Conservation (phyloP, 1,284 basidiomycete genomes). For the Ceratobasidium sp. region DNA sequence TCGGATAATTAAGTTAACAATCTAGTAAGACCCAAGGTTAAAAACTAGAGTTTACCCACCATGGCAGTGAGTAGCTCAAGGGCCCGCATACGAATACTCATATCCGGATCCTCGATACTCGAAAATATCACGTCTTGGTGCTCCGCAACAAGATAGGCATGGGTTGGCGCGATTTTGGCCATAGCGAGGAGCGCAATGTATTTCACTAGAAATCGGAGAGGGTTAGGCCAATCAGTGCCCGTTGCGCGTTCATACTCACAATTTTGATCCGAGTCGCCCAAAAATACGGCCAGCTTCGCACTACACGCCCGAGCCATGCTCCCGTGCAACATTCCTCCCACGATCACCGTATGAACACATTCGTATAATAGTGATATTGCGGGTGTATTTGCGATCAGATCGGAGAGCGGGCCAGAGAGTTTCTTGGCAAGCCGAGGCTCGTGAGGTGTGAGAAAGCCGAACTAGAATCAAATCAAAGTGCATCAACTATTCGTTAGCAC, state of each 20-base stretch:
- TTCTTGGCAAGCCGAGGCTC: constrained; percentile 96
- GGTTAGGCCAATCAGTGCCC: not conserved
- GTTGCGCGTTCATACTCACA: constrained; percentile 63
- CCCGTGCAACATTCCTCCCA: constrained; percentile 94
- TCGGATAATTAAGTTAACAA: constrained; percentile 42
- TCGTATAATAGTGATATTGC: constrained; percentile 98
- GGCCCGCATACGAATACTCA: constrained; percentile 95
- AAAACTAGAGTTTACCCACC: constrained; percentile 64
- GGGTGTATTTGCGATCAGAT: constrained; percentile 94
- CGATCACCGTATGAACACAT: constrained; percentile 98
- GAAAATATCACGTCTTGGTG: constrained; percentile 93
- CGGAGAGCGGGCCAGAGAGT: constrained; percentile 91
- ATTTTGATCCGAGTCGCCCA: constrained; percentile 96
- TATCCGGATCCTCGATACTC: constrained; percentile 92
- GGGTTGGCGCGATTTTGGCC: constrained; percentile 94
- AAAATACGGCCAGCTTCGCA: constrained; percentile 92
- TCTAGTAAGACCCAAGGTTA: not conserved
- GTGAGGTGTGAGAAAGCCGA: constrained; percentile 89
- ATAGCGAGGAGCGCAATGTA: constrained; percentile 97
- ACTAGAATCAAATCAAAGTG: constrained; percentile 65
- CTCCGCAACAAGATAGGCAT: constrained; percentile 90
- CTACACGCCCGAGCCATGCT: constrained; percentile 88
- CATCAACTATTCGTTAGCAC: constrained; percentile 12
- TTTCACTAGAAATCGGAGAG: constrained; percentile 73
- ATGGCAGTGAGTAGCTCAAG: constrained; percentile 94